These are phyloP conservation scores for Podospora bellae-mahoneyi DNA, from an alignment of 495 filamentous ascomycete species.

Conservation along the genomic window DNA sequence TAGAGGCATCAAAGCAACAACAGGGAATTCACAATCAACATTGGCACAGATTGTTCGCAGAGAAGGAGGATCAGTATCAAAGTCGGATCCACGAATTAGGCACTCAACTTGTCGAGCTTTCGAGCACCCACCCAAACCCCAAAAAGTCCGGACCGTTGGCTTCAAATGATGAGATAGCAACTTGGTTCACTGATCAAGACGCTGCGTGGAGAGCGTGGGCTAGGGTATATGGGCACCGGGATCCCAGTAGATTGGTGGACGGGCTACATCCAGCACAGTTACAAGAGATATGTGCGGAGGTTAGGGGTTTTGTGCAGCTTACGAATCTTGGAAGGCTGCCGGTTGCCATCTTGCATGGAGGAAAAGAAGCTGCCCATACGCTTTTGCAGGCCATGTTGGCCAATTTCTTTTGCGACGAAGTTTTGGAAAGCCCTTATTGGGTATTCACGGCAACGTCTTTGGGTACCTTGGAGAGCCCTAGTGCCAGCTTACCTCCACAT, in stretches of 20 bases:
- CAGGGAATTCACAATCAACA: slow-evolving; percentile 6
- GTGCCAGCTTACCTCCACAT: background rate
- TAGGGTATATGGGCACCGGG: slow-evolving; percentile 14
- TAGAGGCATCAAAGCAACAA: background rate
- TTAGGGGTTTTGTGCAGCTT: slow-evolving; percentile 23
- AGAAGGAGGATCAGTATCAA: slow-evolving; percentile 16
- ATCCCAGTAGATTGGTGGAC: slow-evolving; percentile 12
- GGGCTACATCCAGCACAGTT: slow-evolving; percentile 24
- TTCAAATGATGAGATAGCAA: slow-evolving; percentile 1
- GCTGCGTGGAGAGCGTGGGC: slow-evolving; percentile 17
- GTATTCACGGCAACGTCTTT: slow-evolving; percentile 18
- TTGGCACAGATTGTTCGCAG: slow-evolving; percentile 8
- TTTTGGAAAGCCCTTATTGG: slow-evolving; percentile 22
- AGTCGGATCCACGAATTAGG: slow-evolving; percentile 16
- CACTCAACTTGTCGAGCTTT: slow-evolving; percentile 8
- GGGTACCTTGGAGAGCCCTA: slow-evolving; percentile 19
- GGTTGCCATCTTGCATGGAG: slow-evolving; percentile 7
- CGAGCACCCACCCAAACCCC: background rate
- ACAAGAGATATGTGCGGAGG: slow-evolving; percentile 21
- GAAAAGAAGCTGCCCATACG: background rate
- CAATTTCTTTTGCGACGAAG: slow-evolving; percentile 24
- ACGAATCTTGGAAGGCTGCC: slow-evolving; percentile 19
- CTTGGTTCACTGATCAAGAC: slow-evolving; percentile 15
- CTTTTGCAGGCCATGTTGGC: slow-evolving; percentile 25
- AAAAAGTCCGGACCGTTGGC: background rate